A percentile compares a stretch with the other conserved stretches of the same genome.
Conservation (phyloP, 129 eudicot species). For the Escallonia herrerae region DNA sequence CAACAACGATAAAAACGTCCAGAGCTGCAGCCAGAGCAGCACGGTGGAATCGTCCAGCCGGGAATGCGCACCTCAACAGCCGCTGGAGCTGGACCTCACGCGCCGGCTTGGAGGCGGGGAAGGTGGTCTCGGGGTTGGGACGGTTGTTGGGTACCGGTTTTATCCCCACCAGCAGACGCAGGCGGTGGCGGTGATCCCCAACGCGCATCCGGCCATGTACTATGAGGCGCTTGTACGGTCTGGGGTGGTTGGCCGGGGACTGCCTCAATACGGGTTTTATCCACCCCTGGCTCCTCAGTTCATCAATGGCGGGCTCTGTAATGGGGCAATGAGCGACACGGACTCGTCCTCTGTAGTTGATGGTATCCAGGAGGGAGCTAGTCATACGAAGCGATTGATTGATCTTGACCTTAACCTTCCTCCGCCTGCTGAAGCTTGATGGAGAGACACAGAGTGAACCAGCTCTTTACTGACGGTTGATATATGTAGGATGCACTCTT, state of each 20-base stretch:
- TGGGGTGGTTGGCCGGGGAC: constrained; percentile 8
- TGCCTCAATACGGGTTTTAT: constrained; percentile 9
- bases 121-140: background rate
- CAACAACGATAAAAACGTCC: background rate
- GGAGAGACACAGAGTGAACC: background rate
- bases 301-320: constrained; percentile 23
- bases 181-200: constrained; percentile 7
- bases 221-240: constrained; percentile 14
- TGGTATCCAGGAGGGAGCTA: constrained; percentile 24
- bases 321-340: constrained; percentile 41
- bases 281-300: constrained; percentile 11
- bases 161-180: constrained; percentile 12
- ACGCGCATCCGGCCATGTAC: constrained; percentile 14
- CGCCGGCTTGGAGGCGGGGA: constrained; percentile 25
- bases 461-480: constrained; percentile 5
- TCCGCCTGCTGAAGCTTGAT: constrained; percentile 41
- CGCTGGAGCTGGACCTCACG: constrained; percentile 52
- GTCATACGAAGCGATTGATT: constrained; percentile 16
- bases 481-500: background rate
- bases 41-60: constrained; percentile 51
- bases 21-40: constrained; percentile 39
- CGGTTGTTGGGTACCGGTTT: constrained; percentile 13
- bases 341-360: constrained; percentile 54
- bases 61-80: constrained; percentile 20
- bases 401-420: constrained; percentile 52